Evolutionary conservation across 495 filamentous ascomycete species (phyloP), one percentile per base, ranked within the genome.

Genomic region (Aspergillus baeticus): DNA sequence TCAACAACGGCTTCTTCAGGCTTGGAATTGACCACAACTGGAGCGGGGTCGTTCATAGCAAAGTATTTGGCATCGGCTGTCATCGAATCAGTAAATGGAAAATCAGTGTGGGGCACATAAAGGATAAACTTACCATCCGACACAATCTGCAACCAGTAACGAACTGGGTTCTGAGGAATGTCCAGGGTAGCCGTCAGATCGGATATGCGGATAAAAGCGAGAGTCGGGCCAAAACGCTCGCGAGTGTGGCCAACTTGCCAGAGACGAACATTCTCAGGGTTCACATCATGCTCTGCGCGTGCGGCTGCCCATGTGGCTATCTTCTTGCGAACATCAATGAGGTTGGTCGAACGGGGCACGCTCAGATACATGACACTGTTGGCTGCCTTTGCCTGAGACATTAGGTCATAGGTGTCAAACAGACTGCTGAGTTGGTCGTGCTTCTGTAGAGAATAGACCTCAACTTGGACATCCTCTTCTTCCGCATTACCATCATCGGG

Each of bases 341-440:
- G 48, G 39, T 66, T 70, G 8, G 71, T 68, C 1, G 69, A 64
- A 17, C 69, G 63, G 10, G 76, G 74, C 31, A 79, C 41, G n/a
- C 57, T 70, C 55, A 77, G 63, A 33, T 75, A 73, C 69, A 75
- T 71, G 44, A 77, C 74, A 34, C 58, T 57, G 34, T 74, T 70
- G 15, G 60, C 45, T 1, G 68, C 53, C 54, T 75, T 75, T 5
- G 75, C 69, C n/a, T 69, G 66, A 6, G 73, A 66, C 75, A 78
- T 77, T 26, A 78, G 68, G 43, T 78, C 74, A 43, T 77, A 76
- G 6, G 73, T 69, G 34, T 78, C 71, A 36, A 77, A 78, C 8
- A 77, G 57, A 39, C 74, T 75, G 37, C 43, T 45, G 42, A 78
- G 42, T 48, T 69, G 55, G 33, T 73, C 68, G 39, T 73, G 70